Percentiles rank a stretch among this genome's conserved stretches.
Evolutionary conservation across 1,139 yeast genomes (phyloP).

Genomic region (Schizosaccharomyces versatilis): DNA sequence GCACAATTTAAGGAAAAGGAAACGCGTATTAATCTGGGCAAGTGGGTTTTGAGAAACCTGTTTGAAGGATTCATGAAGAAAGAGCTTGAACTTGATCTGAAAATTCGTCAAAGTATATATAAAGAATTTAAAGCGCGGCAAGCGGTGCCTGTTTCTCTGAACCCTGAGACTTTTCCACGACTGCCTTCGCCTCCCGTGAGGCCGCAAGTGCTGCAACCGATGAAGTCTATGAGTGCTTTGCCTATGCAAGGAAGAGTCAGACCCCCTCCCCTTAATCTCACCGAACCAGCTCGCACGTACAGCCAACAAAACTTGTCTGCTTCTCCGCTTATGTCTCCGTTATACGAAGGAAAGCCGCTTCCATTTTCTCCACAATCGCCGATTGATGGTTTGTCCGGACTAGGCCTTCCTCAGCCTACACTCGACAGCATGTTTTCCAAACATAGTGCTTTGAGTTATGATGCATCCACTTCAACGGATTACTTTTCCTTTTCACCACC

Average conservation of each 20-base stretch:
- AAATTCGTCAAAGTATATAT: conserved; percentile 4
- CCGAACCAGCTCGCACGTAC: conserved; percentile 14
- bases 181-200: not conserved
- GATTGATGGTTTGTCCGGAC: too few relatives aligned
- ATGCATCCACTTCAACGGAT: too few relatives aligned
- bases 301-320: conserved; percentile 6
- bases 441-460: too few relatives aligned
- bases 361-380: too few relatives aligned
- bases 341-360: too few relatives aligned
- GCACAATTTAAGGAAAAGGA: conserved; percentile 19
- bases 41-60: conserved; percentile 22
- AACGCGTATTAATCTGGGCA: conserved; percentile 23
- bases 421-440: too few relatives aligned
- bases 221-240: conserved; percentile 3
- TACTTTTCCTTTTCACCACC: too few relatives aligned
- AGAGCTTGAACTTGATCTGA: conserved; percentile 11
- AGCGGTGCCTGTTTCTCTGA: not conserved
- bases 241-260: conserved; percentile 11
- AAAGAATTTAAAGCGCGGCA: not conserved
- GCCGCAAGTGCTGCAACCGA: not conserved
- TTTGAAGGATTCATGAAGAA: conserved; percentile 17
- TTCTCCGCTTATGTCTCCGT: too few relatives aligned
- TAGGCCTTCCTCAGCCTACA: too few relatives aligned
- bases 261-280: conserved; percentile 12
- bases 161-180: not conserved